These are phyloP conservation scores for Gossypium australe DNA, from an alignment of 345 rosid genomes.

Conservation along the genomic window DNA sequence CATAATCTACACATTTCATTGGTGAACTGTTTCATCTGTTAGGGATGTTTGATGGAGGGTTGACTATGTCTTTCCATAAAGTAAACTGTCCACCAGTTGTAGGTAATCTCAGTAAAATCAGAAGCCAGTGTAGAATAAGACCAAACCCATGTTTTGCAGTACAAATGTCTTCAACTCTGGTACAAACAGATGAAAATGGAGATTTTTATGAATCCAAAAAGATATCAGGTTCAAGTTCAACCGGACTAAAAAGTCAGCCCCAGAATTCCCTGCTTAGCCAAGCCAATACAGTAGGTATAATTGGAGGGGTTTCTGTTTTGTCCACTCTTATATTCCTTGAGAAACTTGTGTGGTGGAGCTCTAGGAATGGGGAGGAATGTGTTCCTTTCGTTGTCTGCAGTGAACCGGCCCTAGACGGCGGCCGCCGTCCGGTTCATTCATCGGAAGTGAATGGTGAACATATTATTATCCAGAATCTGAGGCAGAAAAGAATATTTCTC, in stretches of 20 bases:
- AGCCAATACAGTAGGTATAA: slow-evolving; percentile 37
- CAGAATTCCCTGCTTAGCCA: slow-evolving; percentile 22
- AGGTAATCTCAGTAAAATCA: slow-evolving; percentile 13
- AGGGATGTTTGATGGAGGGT: slow-evolving; percentile 26
- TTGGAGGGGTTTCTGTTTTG: slow-evolving; percentile 45
- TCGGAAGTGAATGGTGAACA: neutral
- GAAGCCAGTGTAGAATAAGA: slow-evolving; percentile 16
- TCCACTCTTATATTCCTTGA: slow-evolving; percentile 46
- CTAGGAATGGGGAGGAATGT: slow-evolving; percentile 28
- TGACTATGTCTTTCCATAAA: slow-evolving; percentile 16
- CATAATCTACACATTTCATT: neutral
- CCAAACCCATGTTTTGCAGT: slow-evolving; percentile 12
- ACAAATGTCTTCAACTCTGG: slow-evolving; percentile 18
- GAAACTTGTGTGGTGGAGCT: slow-evolving; percentile 40
- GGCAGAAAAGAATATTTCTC: slow-evolving; percentile 45
- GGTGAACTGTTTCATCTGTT: neutral
- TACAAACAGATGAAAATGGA: slow-evolving; percentile 21
- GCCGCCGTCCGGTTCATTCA: neutral
- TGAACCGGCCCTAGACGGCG: slow-evolving; percentile 23
- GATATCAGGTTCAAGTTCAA: slow-evolving; percentile 15
- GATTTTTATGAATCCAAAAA: slow-evolving; percentile 16
- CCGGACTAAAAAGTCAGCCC: neutral
- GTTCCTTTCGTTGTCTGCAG: slow-evolving; percentile 44
- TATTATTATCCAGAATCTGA: slow-evolving; percentile 41
- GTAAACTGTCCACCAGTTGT: slow-evolving; percentile 18